Percentiles rank a stretch among this genome's conserved stretches.
phyloP scores from a whole-genome alignment of 371 early-diverging fungal genomes.

The Mucor piriformis region DNA sequence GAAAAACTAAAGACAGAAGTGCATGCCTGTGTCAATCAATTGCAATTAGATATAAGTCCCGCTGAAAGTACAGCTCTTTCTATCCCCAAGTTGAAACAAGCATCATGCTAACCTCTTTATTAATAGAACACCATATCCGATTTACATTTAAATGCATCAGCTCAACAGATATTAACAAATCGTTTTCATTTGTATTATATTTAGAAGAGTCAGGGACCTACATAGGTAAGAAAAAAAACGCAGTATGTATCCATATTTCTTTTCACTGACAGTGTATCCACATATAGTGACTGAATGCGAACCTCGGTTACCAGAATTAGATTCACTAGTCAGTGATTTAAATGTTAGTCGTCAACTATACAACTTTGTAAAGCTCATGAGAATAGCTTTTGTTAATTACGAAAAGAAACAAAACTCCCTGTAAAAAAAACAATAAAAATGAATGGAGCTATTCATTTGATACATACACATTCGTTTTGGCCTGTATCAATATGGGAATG shows the following conservation, averaged over 20 bases:
- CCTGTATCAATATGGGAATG: too few relatives aligned
- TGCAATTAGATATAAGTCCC: background rate
- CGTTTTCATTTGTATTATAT: background rate
- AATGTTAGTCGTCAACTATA: conserved; percentile 7
- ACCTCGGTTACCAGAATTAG: background rate
- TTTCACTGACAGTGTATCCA: too few relatives aligned
- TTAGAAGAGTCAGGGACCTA: background rate
- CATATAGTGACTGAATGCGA: background rate
- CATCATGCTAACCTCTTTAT: background rate
- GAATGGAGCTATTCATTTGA: too few relatives aligned
- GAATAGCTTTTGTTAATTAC: conserved; percentile 4
- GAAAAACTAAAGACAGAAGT: background rate
- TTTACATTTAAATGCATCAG: background rate
- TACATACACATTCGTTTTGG: too few relatives aligned
- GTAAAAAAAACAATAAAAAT: too few relatives aligned
- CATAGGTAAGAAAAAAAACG: background rate
- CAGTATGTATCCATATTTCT: background rate
- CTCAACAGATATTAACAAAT: background rate
- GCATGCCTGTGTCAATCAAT: background rate
- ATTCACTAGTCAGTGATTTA: background rate
- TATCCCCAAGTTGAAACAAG: background rate
- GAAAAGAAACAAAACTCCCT: too few relatives aligned
- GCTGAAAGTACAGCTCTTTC: background rate
- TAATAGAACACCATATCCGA: background rate
- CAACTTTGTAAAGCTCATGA: conserved; percentile 1